Conservation (phyloP, 306 rosid species). For the Adenanthera pavonina region DNA sequence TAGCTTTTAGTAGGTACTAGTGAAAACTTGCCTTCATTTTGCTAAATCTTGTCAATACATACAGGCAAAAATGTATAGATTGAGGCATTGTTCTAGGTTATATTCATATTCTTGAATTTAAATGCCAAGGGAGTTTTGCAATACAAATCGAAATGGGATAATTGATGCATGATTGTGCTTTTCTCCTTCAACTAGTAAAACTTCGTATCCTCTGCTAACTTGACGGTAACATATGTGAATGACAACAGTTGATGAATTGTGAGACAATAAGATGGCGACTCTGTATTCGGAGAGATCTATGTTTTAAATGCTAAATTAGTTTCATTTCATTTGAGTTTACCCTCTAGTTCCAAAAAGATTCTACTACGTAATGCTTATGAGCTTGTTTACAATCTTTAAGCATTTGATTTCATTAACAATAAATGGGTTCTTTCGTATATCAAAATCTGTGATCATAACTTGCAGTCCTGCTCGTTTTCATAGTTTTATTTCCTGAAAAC, state of each 20-base stretch:
- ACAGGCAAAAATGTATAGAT: slow-evolving; percentile 46
- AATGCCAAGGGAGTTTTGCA: neutral
- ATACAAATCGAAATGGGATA: neutral
- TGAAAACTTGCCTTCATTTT: slow-evolving; percentile 11
- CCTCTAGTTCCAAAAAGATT: neutral
- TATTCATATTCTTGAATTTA: neutral
- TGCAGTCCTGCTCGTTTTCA: no score
- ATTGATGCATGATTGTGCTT: neutral
- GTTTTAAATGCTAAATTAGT: neutral
- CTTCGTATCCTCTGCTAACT: neutral
- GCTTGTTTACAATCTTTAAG: neutral
- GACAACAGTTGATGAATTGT: neutral
- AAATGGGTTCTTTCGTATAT: neutral
- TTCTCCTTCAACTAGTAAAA: neutral
- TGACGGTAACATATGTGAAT: neutral
- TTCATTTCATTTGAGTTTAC: neutral
- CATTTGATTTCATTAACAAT: neutral
- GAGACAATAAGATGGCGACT: neutral
- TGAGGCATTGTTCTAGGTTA: neutral
- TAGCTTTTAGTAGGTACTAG: neutral
- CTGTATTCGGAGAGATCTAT: neutral
- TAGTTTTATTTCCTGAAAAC: neutral
- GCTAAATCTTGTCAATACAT: slow-evolving; percentile 25
- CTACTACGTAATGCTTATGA: neutral
- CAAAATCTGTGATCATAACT: neutral